phyloP scores from a whole-genome alignment of 164 flowering plant species.

The Macadamia integrifolia region DNA sequence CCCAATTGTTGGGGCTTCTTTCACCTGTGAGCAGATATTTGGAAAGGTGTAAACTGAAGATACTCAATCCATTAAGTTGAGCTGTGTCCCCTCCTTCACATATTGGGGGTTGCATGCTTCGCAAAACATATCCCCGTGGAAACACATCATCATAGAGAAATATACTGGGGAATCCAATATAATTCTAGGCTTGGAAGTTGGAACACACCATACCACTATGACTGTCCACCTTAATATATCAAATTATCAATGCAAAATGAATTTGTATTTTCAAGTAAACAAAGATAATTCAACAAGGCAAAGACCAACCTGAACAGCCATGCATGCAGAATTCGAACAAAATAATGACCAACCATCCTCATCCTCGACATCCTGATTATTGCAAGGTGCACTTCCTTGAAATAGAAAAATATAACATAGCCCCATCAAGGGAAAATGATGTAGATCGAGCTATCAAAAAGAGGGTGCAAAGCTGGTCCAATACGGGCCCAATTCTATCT shows the following conservation, averaged over 20 bases:
- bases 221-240: background rate
- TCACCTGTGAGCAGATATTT: too few species aligned
- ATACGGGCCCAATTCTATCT: too few species aligned
- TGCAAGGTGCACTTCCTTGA: constrained; percentile 38
- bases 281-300: background rate
- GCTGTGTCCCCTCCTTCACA: too few species aligned
- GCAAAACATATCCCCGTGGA: too few species aligned
- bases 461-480: too few species aligned
- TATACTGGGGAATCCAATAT: background rate
- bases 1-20: too few species aligned
- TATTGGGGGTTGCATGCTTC: too few species aligned
- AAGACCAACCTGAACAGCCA: constrained; percentile 74
- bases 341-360: constrained; percentile 80
- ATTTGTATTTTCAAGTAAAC: background rate
- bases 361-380: constrained; percentile 40
- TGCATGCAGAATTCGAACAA: constrained; percentile 57
- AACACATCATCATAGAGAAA: too few species aligned
- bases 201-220: too few species aligned
- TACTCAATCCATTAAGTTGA: too few species aligned
- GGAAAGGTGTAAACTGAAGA: too few species aligned
- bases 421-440: constrained; percentile 5
- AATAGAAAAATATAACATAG: constrained; percentile 2
- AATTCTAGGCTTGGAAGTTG: background rate
- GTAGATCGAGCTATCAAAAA: too few species aligned
- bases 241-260: background rate